Evolutionary conservation across 495 filamentous ascomycete genomes (phyloP), one percentile per base, ranked within the genome.

Genomic region (Haplographium delicatum): DNA sequence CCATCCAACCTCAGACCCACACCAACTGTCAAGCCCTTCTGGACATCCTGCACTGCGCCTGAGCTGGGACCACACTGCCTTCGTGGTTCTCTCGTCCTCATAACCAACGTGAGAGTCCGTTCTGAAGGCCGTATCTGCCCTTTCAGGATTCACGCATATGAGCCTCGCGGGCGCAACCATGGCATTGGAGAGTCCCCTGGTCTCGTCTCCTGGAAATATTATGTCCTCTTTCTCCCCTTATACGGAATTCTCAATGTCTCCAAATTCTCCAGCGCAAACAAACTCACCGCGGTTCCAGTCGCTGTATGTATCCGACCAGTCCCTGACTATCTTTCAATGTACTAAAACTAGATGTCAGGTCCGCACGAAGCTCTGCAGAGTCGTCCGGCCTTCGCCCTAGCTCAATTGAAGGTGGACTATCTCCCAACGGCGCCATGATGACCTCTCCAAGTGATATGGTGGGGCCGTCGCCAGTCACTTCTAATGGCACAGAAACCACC

Each of bases 401-500:
- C 25, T 58, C 57, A 65, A 57, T 52, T 20, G 57, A 59, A 0
- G 40, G 39, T 39, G 43, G 48, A 15, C 34, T 49, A 1, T 58
- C 51, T 22, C 46, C 54, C 25, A 57, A 48, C 30, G 43, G 39
- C 19, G 1, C 27, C 24, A 18, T 64, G 8, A 48, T 64, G 34
- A 60, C 60, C 19, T 57, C 50, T 37, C 74, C 76, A 28, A 74
- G 70, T 57, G 78, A 82, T 53, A 74, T 80, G 48, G 76, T 83
- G 50, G 84, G 85, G 41, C 85, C 85, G 18, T 89, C 85, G 23
- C 85, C 85, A 28, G 84, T 87, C 15, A 86, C 85, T 33, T 88
- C 84, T 22, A 85, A 83, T 59, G 84, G 83, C 38, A 86, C 85
- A 52, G 81, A 83, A 50, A 76, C 68, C 18, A 85, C 80, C 15